These are phyloP conservation scores for Infundibulicybe gibba DNA, from an alignment of 768 basidiomycete species.

Conservation along the genomic window DNA sequence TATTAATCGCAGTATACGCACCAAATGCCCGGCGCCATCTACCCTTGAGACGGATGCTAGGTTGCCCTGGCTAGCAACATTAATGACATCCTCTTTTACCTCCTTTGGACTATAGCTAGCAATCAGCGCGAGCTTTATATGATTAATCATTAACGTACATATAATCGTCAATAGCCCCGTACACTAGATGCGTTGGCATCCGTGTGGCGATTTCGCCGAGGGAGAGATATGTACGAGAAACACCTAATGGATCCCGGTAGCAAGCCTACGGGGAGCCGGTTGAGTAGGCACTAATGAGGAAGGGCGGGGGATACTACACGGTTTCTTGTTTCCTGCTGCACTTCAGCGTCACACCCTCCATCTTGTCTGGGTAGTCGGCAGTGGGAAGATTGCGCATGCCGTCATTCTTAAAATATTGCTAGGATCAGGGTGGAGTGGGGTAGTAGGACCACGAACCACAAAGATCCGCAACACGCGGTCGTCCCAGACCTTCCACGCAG, in stretches of 20 bases:
- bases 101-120: conserved; percentile 22
- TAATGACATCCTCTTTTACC: conserved; percentile 33
- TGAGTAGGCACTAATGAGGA: too few relatives aligned
- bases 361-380: conserved; percentile 34
- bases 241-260: too few relatives aligned
- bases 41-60: conserved; percentile 34
- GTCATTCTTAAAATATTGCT: conserved; percentile 33
- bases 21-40: conserved; percentile 38
- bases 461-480: too few relatives aligned
- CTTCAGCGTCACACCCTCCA: too few relatives aligned
- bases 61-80: conserved; percentile 28
- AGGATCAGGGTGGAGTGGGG: too few relatives aligned
- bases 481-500: too few relatives aligned
- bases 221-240: too few relatives aligned
- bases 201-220: too few relatives aligned
- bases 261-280: conserved; percentile 33
- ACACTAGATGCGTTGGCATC: too few relatives aligned
- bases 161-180: conserved; percentile 42
- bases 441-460: conserved; percentile 29
- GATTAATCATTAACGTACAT: conserved; percentile 21
- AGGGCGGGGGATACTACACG: too few relatives aligned
- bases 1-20: too few relatives aligned
- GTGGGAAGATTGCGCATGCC: conserved; percentile 40
- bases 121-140: not conserved
- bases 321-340: too few relatives aligned